Percentiles rank a stretch among this genome's conserved stretches.
These are phyloP conservation scores for Aureobasidium mangrovei DNA, from an alignment of 2,329 filamentous ascomycete species.

Conservation along the genomic window DNA sequence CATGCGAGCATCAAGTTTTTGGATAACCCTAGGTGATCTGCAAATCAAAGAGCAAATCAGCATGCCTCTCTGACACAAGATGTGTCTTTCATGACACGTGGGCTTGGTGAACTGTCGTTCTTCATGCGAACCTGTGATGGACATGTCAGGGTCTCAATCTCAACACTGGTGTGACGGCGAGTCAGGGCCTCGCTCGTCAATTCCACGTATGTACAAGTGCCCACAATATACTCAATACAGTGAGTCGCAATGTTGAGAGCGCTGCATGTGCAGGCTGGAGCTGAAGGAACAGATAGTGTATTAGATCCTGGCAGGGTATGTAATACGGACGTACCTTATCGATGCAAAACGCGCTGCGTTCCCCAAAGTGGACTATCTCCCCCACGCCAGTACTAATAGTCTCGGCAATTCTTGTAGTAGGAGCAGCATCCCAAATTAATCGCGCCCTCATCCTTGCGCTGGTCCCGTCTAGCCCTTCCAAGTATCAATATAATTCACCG, in stretches of 20 bases:
- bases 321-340: neutral
- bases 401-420: constrained; percentile 1
- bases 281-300: neutral
- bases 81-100: neutral
- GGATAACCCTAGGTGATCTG: neutral
- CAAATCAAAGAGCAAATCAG: neutral
- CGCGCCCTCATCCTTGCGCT: constrained; percentile 7
- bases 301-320: neutral
- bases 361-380: neutral
- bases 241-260: neutral
- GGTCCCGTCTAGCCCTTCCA: constrained; percentile 1
- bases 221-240: neutral
- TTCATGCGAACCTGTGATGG: neutral
- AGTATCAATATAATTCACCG: neutral
- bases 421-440: constrained; percentile 4
- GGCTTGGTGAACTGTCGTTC: neutral
- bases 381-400: neutral
- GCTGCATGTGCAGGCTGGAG: neutral
- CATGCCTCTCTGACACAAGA: neutral
- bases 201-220: too few species aligned
- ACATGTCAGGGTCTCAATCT: neutral
- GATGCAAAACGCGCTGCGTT: neutral
- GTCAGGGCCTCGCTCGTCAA: too few species aligned
- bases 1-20: neutral
- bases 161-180: neutral